Percentiles rank a stretch among this genome's conserved stretches.
Conservation (phyloP, 2,329 filamentous ascomycete species). For the Botrytis sinoallii region DNA sequence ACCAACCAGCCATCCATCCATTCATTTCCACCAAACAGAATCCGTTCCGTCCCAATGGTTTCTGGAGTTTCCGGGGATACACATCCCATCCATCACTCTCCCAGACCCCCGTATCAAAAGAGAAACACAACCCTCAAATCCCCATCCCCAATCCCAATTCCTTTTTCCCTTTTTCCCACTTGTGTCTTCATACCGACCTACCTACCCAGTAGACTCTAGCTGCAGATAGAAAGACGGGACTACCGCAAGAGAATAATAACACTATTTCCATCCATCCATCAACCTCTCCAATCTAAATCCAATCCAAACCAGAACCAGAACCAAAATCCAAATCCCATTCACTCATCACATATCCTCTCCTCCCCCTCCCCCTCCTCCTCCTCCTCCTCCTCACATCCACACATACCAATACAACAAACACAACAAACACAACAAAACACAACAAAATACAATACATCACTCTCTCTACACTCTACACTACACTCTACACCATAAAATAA, state of each 20-base stretch:
- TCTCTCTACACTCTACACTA: no score
- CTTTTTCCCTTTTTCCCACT: no score
- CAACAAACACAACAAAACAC: neutral
- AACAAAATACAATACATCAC: no score
- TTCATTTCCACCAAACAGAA: neutral
- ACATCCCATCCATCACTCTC: neutral
- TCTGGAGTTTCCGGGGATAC: neutral
- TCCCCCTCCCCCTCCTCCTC: fast-evolving
- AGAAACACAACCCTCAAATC: no score
- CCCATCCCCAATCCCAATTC: no score
- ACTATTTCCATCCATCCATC: neutral
- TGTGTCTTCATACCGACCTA: no score
- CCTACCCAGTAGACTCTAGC: no score
- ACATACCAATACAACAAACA: neutral
- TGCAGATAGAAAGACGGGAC: no score
- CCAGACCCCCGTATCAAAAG: no score
- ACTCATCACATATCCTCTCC: neutral
- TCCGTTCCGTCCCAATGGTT: neutral
- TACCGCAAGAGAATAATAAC: neutral
- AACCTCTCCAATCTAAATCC: neutral
- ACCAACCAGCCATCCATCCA: neutral
- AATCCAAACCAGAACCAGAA: no score
- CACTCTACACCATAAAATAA: no score
- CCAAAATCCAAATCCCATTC: neutral
- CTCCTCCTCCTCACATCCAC: no score